These are phyloP conservation scores for Lecanosticta acicola DNA, from an alignment of 2,329 filamentous ascomycete species.

Conservation along the genomic window DNA sequence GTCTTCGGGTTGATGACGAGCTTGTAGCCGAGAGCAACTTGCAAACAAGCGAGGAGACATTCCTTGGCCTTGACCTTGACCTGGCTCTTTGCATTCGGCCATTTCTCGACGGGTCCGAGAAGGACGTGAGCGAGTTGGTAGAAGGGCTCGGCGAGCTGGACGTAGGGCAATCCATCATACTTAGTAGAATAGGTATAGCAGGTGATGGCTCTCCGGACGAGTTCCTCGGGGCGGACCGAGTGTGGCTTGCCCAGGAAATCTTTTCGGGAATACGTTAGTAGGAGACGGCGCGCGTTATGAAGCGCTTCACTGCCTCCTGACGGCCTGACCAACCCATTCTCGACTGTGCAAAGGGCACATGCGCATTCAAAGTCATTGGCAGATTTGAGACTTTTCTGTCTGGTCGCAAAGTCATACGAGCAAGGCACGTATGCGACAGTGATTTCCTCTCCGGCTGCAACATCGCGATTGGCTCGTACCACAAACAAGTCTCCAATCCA, in stretches of 20 bases:
- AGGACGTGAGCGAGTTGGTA: constrained; percentile 2
- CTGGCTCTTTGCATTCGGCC: not conserved
- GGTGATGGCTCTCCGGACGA: not conserved
- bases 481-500: constrained; percentile 54
- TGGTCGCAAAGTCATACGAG: constrained; percentile 7
- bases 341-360: constrained; percentile 1
- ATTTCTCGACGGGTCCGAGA: not conserved
- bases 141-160: constrained; percentile 5
- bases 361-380: constrained; percentile 9
- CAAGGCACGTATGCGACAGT: constrained; percentile 12
- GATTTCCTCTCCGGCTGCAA: constrained; percentile 44
- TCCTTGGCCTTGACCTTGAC: not conserved
- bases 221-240: not conserved
- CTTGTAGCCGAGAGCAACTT: constrained; percentile 6
- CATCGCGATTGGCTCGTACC: constrained; percentile 42
- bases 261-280: not conserved
- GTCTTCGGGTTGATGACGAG: not conserved
- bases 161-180: not conserved
- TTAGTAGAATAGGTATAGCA: not conserved
- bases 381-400: constrained; percentile 1
- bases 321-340: not conserved
- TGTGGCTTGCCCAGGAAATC: not conserved
- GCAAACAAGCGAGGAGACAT: constrained; percentile 2
- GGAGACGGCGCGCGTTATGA: not conserved
- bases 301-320: constrained; percentile 1